Percentiles rank a stretch among this genome's conserved stretches.
Conservation (phyloP, 208 protist species). For the Acanthamoeba sp. region DNA sequence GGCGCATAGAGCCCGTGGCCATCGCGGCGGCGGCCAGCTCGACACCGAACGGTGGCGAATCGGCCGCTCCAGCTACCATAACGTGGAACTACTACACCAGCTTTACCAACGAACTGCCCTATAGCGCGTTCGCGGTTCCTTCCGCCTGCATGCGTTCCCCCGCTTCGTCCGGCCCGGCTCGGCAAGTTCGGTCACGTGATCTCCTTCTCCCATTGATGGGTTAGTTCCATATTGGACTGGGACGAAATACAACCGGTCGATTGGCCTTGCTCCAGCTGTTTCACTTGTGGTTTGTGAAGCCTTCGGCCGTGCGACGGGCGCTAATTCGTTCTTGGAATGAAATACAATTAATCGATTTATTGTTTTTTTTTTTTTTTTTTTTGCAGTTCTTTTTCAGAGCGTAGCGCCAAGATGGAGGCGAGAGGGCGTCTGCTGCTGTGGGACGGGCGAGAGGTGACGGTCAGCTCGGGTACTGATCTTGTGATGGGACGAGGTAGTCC, state of each 20-base stretch:
- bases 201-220: too few relatives aligned
- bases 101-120: background rate
- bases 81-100: conserved; percentile 29
- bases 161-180: too few relatives aligned
- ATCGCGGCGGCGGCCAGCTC: background rate
- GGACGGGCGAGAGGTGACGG: background rate
- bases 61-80: background rate
- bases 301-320: too few relatives aligned
- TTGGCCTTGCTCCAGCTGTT: too few relatives aligned
- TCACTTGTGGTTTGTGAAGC: too few relatives aligned
- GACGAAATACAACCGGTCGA: too few relatives aligned
- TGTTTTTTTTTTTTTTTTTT: too few relatives aligned
- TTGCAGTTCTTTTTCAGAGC: too few relatives aligned
- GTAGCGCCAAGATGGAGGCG: conserved; percentile 5
- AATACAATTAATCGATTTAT: too few relatives aligned
- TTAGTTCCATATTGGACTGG: too few relatives aligned
- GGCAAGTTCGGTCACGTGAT: too few relatives aligned
- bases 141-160: background rate
- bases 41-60: background rate
- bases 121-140: background rate
- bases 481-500: background rate
- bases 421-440: background rate
- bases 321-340: too few relatives aligned
- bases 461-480: background rate
- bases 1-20: background rate